These are phyloP conservation scores for Talinum fruticosum DNA, from an alignment of 148 eudicot species.

Conservation along the genomic window DNA sequence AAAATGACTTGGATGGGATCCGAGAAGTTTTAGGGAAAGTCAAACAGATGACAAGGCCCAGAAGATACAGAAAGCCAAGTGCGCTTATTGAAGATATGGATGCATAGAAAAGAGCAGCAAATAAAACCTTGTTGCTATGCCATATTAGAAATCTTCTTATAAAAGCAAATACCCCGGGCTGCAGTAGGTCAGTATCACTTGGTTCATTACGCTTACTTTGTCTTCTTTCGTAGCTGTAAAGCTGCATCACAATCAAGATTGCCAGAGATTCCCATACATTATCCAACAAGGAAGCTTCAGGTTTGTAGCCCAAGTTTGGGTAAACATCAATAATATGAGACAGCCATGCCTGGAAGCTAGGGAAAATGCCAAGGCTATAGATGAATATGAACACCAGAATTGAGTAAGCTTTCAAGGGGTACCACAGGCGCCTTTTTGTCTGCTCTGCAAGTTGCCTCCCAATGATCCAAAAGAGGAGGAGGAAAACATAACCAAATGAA, in stretches of 20 bases:
- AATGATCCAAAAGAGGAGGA: conserved; percentile 85
- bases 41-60: conserved; percentile 70
- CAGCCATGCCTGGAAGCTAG: conserved; percentile 65
- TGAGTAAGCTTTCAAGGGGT: conserved; percentile 82
- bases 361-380: conserved; percentile 79
- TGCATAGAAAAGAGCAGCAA: conserved; percentile 77
- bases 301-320: conserved; percentile 59
- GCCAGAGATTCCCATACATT: conserved; percentile 93
- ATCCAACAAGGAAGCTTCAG: conserved; percentile 63
- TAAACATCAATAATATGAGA: conserved; percentile 62
- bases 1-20: conserved; percentile 77
- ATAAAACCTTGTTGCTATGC: conserved; percentile 89
- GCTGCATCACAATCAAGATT: conserved; percentile 93
- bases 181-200: conserved; percentile 47
- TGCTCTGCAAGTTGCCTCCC: conserved; percentile 94
- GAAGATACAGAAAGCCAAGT: conserved; percentile 78
- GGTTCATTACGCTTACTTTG: conserved; percentile 57
- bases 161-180: conserved; percentile 62
- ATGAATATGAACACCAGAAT: conserved; percentile 68
- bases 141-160: conserved; percentile 77
- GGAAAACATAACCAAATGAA: conserved; percentile 87
- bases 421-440: conserved; percentile 88
- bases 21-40: conserved; percentile 79
- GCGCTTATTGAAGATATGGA: conserved; percentile 89
- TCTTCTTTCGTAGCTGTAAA: conserved; percentile 94